phyloP scores from a whole-genome alignment of 169 alveolate genomes.

The Cryptosporidium canis region DNA sequence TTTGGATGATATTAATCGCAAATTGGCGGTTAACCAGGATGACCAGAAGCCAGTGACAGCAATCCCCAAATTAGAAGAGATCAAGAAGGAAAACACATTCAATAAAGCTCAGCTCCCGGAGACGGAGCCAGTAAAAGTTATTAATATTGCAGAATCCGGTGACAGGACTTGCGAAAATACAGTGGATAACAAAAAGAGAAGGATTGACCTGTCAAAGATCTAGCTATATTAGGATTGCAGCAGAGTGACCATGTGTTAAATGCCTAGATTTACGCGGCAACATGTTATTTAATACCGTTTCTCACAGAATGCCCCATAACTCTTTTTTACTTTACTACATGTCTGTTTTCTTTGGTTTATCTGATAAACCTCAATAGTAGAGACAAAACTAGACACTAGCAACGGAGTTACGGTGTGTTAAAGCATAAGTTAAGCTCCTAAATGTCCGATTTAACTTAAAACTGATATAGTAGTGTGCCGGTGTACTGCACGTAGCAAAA shows the following conservation, averaged over 20 bases:
- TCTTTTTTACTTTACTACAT: too few species aligned
- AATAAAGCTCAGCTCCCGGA: conserved; percentile 45
- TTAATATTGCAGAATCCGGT: conserved; percentile 5
- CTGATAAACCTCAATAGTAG: too few species aligned
- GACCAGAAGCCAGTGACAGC: conserved; percentile 59
- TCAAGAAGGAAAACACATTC: conserved; percentile 38
- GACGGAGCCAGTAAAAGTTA: conserved; percentile 52
- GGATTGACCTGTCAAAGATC: conserved; percentile 52
- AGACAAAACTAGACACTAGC: too few species aligned
- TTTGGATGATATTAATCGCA: conserved; percentile 45
- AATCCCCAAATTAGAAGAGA: conserved; percentile 55
- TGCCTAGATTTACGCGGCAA: too few species aligned
- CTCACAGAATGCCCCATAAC: too few species aligned
- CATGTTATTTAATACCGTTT: too few species aligned
- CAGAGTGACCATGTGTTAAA: too few species aligned
- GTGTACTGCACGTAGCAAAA: not conserved
- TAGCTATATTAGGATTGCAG: not conserved
- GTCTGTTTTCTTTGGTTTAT: too few species aligned
- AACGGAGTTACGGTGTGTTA: too few species aligned
- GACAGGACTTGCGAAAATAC: not conserved
- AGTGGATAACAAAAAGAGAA: conserved; percentile 63
- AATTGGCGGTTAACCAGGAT: conserved; percentile 29
- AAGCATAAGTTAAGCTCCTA: too few species aligned
- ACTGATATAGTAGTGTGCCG: not conserved
- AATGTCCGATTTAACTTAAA: too few species aligned